Evolutionary conservation across 768 basidiomycete genomes (phyloP).

Genomic region (Hortiboletus flavorubellus): DNA sequence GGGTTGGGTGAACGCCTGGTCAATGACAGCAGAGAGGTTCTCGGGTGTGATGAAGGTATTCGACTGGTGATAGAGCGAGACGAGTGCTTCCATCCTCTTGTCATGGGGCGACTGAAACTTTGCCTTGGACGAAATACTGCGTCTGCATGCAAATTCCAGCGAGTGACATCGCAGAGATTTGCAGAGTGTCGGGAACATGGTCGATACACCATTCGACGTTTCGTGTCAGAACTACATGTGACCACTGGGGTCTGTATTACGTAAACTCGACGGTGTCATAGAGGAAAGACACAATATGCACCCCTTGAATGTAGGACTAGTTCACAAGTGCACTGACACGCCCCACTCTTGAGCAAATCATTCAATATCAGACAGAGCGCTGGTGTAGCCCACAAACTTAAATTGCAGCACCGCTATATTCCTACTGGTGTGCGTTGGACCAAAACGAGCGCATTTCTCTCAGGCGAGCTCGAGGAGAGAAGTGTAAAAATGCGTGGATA

Average conservation of each 20-base stretch:
- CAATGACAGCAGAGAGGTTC: slow-evolving; percentile 61
- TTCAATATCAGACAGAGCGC: background rate
- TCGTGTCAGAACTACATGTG: background rate
- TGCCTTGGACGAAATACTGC: slow-evolving; percentile 21
- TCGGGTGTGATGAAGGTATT: slow-evolving; percentile 68
- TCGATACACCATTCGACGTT: background rate
- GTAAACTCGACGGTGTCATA: slow-evolving; percentile 7
- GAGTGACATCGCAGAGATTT: slow-evolving; percentile 5
- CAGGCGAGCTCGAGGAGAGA: background rate
- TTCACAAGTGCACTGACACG: background rate
- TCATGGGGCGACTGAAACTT: slow-evolving; percentile 19
- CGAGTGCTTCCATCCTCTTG: slow-evolving; percentile 61
- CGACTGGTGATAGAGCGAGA: slow-evolving; percentile 75
- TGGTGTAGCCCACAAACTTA: background rate
- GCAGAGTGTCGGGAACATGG: slow-evolving; percentile 15
- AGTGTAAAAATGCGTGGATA: background rate
- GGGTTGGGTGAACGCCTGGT: slow-evolving; percentile 51
- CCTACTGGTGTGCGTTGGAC: background rate
- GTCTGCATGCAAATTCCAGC: slow-evolving; percentile 9
- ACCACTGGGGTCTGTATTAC: slow-evolving; percentile 5
- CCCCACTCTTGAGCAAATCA: too few relatives aligned
- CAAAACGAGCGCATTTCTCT: background rate
- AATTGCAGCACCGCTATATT: background rate
- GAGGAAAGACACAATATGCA: background rate
- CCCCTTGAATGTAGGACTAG: background rate